Evolutionary conservation across 169 alveolate species (phyloP).

Genomic region (Plasmodium sp.): DNA sequence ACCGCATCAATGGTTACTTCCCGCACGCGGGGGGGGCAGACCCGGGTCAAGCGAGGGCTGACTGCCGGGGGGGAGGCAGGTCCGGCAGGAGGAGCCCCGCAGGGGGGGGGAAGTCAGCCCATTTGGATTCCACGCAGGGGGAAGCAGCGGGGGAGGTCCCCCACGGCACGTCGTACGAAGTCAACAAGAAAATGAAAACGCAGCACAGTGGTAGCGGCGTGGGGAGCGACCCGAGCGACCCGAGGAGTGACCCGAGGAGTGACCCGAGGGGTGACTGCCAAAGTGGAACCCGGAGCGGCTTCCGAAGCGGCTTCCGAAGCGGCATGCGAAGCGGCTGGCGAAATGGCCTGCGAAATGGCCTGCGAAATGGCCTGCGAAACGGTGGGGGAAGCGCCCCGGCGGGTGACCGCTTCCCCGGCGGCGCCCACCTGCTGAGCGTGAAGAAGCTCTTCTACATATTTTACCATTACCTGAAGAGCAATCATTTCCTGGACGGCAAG

Average conservation of each 20-base stretch:
- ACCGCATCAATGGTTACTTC: background rate
- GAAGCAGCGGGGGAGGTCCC: background rate
- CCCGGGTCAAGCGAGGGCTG: background rate
- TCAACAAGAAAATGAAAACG: slow-evolving; percentile 29
- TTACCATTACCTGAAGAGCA: slow-evolving; percentile 24
- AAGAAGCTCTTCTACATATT: slow-evolving; percentile 37
- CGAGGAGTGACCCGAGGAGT: too few species aligned
- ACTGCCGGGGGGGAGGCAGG: background rate
- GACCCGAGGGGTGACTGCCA: too few species aligned
- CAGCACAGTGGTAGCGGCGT: slow-evolving; percentile 3
- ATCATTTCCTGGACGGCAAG: slow-evolving; percentile 11
- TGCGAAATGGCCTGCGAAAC: background rate
- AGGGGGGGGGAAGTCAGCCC: background rate
- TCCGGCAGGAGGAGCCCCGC: background rate
- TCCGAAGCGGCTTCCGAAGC: background rate
- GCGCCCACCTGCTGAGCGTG: background rate
- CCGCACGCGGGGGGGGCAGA: background rate
- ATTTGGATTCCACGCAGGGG: background rate
- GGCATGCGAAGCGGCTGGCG: background rate
- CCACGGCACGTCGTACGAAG: background rate
- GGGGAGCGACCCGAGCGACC: too few species aligned
- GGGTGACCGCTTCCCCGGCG: background rate
- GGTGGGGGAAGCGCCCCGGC: background rate
- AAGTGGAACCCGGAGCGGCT: background rate
- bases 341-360: background rate